These are phyloP conservation scores for Dryas drummondii DNA, from an alignment of 306 rosid species.

Conservation along the genomic window DNA sequence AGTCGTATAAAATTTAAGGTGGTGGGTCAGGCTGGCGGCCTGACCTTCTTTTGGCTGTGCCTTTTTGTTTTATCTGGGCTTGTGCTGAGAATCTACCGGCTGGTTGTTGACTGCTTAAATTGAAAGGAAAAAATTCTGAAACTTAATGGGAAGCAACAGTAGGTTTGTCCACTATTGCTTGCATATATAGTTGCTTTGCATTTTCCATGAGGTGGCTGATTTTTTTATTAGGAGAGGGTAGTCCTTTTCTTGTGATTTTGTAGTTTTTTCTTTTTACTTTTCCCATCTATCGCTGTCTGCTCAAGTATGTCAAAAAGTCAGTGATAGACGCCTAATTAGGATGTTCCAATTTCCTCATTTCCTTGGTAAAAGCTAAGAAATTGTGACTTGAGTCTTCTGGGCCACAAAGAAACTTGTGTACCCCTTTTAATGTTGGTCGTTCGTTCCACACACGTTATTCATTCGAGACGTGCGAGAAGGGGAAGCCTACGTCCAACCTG, in stretches of 20 bases:
- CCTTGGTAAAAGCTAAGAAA: too few species aligned
- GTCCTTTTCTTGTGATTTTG: neutral
- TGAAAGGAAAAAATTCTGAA: constrained; percentile 21
- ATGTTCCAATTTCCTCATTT: too few species aligned
- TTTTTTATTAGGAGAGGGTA: neutral
- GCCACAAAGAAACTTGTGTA: too few species aligned
- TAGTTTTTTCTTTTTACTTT: neutral
- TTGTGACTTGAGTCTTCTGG: too few species aligned
- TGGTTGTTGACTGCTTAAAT: constrained; percentile 3
- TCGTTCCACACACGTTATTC: too few species aligned
- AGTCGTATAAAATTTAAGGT: neutral
- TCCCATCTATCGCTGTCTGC: neutral
- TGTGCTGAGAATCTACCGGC: neutral
- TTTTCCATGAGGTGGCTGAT: constrained; percentile 21
- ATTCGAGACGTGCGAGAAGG: too few species aligned
- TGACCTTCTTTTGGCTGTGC: neutral
- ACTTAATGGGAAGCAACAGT: constrained; percentile 5
- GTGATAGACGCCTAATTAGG: too few species aligned
- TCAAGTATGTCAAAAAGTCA: neutral
- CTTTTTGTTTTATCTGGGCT: neutral
- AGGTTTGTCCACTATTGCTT: too few species aligned
- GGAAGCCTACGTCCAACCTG: too few species aligned
- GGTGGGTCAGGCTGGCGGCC: constrained; percentile 8
- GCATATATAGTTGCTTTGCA: neutral
- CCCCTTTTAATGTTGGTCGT: too few species aligned